Evolutionary conservation across 2,329 filamentous ascomycete species (phyloP), one percentile per base, ranked within the genome.

Genomic region (Alternaria angustiovoidea): DNA sequence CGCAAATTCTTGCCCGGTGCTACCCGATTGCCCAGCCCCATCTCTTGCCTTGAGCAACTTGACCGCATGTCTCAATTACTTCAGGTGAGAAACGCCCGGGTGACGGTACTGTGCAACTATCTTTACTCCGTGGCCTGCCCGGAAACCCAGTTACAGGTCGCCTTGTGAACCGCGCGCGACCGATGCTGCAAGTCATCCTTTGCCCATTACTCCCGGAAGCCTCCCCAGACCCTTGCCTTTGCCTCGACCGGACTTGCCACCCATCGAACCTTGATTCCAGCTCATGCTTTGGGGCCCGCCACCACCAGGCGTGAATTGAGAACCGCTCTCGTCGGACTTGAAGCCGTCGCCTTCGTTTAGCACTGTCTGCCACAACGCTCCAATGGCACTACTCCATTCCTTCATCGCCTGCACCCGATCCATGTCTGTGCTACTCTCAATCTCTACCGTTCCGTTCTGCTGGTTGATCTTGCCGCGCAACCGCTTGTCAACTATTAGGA

Each of bases 391-490:
- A 7, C 88, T 90, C 85, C 95, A 93, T 65, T 88, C 85, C 64
- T 88, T 82, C 73, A 98, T 85, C 34, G 93, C 90, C 57, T 85
- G 83, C 62, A 93, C 84, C 63, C 93, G 91, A 74, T 91, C 90
- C 46, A 86, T 85, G 79, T 97, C 93, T 46, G 86, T 89, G 55
- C 85, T 83, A 59, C 88, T 91, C 61, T 90, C 88, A 62, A 97
- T 92, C 79, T 93, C 88, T 22, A 99, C 89, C 0, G 89, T 91
- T 47, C 94, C 93, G 59, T 87, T 86, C 79, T 93, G 89, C 81
- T 98, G 92, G 80, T 99, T 91, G 73, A 99, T 94, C 78, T 90
- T 91, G 63, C 93, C 95, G 51, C 89, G 85, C 67, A 99, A 89
- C 77, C 93, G 92, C 73, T 91, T 90, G 76, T 97, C 93, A 62